A percentile compares a stretch with the other conserved stretches of the same genome.
phyloP scores from a whole-genome alignment of 139 green algal genomes.

The Chlamydomonas incerta region DNA sequence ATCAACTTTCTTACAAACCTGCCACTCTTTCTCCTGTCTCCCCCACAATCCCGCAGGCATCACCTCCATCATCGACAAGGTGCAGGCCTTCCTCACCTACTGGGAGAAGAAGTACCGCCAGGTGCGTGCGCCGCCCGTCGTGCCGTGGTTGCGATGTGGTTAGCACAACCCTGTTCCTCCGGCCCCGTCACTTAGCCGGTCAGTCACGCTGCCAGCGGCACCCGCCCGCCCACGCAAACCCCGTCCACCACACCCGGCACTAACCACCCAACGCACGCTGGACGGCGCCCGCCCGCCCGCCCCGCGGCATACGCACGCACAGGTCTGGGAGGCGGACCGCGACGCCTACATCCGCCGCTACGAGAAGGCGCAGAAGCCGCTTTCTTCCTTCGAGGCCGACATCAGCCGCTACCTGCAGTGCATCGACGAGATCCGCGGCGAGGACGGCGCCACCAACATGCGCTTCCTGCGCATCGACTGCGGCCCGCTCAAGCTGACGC shows the following conservation, averaged over 20 bases:
- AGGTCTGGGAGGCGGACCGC: slow-evolving; percentile 93
- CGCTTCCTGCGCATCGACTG: slow-evolving; percentile 93
- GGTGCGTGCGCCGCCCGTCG: no score
- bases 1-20: no score
- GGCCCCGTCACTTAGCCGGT: no score
- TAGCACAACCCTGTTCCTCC: no score
- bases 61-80: slow-evolving; percentile 83
- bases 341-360: slow-evolving; percentile 89
- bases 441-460: slow-evolving; percentile 87
- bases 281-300: no score
- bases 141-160: no score
- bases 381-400: slow-evolving; percentile 83
- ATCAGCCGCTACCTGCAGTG: slow-evolving; percentile 77
- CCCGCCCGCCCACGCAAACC: no score
- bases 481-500: slow-evolving; percentile 86
- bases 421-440: slow-evolving; percentile 58
- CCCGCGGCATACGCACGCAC: no score
- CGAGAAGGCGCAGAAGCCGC: slow-evolving; percentile 88
- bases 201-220: no score
- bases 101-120: slow-evolving; percentile 95
- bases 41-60: slow-evolving; percentile 53
- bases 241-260: no score
- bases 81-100: slow-evolving; percentile 80
- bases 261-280: no score
- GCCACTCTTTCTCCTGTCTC: no score